These are phyloP conservation scores for Grosmannia huntii DNA, from an alignment of 2,329 filamentous ascomycete species.

Conservation along the genomic window DNA sequence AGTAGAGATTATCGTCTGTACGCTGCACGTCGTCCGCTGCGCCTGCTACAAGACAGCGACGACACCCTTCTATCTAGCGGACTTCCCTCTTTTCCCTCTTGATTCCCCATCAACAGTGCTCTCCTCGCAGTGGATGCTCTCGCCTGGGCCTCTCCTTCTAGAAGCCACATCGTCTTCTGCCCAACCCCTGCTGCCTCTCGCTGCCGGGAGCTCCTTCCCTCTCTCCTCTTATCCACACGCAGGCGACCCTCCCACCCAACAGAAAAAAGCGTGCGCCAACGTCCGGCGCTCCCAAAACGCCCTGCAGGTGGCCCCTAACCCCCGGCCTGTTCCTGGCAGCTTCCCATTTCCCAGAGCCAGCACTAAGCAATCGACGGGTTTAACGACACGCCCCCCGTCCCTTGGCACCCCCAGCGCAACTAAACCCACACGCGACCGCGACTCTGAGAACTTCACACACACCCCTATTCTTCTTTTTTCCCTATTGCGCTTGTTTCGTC, in stretches of 20 bases:
- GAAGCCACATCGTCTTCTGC: constrained; percentile 5
- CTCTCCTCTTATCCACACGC: background rate
- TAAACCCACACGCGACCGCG: constrained; percentile 10
- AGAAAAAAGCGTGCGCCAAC: background rate
- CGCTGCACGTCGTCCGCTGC: no score
- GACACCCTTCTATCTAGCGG: no score
- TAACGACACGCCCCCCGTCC: constrained; percentile 2
- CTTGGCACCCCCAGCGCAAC: constrained; percentile 4
- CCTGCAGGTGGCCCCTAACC: constrained; percentile 3
- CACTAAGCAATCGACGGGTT: constrained; percentile 1
- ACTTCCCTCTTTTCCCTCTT: no score
- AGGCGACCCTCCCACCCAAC: constrained; percentile 1
- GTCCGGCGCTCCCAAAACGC: constrained; percentile 1
- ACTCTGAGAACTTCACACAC: background rate
- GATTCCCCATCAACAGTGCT: background rate
- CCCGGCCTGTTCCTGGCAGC: constrained; percentile 7
- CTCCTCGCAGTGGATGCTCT: background rate
- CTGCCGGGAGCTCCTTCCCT: background rate
- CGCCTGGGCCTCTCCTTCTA: constrained; percentile 1
- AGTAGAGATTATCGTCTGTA: no score
- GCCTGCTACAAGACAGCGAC: no score
- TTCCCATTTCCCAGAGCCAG: constrained; percentile 9
- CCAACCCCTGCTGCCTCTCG: background rate
- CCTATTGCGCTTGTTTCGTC: constrained; percentile 9
- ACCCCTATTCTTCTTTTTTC: constrained; percentile 4